phyloP scores from a whole-genome alignment of 2,329 filamentous ascomycete genomes.

The Fusarium sp. region DNA sequence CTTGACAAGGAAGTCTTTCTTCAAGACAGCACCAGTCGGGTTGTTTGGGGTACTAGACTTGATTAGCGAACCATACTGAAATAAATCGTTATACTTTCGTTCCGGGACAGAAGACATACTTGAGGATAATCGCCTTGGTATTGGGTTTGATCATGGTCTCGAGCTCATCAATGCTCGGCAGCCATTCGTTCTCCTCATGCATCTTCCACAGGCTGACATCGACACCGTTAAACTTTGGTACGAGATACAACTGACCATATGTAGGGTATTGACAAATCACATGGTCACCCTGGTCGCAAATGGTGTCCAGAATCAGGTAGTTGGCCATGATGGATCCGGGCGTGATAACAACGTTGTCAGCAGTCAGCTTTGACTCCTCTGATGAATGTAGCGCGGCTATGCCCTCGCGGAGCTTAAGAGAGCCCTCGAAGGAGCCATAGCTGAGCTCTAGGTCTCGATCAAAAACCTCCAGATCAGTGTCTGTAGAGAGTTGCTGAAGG shows the following conservation, averaged over 20 bases:
- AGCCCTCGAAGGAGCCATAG: background rate
- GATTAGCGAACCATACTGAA: background rate
- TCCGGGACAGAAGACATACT: background rate
- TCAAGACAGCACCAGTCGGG: background rate
- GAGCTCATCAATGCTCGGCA: slow-evolving; percentile 76
- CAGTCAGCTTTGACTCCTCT: background rate
- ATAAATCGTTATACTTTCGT: background rate
- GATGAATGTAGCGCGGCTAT: background rate
- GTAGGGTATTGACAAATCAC: slow-evolving; percentile 88
- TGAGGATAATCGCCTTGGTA: slow-evolving; percentile 67
- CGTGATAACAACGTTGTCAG: background rate
- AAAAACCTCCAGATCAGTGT: background rate
- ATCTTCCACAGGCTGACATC: slow-evolving; percentile 83
- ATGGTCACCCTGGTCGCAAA: slow-evolving; percentile 75
- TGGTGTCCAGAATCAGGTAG: background rate
- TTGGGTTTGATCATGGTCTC: slow-evolving; percentile 74
- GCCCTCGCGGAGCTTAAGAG: background rate
- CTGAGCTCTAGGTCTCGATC: background rate
- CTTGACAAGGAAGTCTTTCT: background rate
- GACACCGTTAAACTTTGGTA: slow-evolving; percentile 80
- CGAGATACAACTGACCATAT: slow-evolving; percentile 85
- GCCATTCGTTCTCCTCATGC: slow-evolving; percentile 73
- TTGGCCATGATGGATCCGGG: background rate
- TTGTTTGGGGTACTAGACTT: background rate
- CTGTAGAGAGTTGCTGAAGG: background rate